A percentile compares a stretch with the other conserved stretches of the same genome.
Conservation (phyloP, 441 rosid genomes). For the Cnidoscolus chayamansa region DNA sequence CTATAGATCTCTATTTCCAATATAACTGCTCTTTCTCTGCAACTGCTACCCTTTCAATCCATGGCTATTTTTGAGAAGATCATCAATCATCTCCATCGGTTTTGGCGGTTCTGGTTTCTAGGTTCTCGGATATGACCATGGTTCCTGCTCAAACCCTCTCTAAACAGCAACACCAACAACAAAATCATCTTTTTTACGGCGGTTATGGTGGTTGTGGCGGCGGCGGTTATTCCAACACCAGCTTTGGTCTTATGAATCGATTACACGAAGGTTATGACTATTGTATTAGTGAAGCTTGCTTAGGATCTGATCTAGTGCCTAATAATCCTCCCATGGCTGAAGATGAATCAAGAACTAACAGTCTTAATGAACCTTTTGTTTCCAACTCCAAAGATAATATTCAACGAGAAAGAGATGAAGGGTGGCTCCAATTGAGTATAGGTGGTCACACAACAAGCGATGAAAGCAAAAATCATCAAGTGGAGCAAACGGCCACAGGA, state of each 20-base stretch:
- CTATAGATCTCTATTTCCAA: slow-evolving; percentile 37
- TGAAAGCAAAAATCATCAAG: slow-evolving; percentile 32
- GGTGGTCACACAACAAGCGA: slow-evolving; percentile 42
- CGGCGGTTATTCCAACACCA: slow-evolving; percentile 26
- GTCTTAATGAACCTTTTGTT: slow-evolving; percentile 43
- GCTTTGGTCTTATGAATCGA: slow-evolving; percentile 39
- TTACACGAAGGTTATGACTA: slow-evolving; percentile 36
- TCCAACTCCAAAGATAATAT: slow-evolving; percentile 54
- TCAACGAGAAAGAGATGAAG: slow-evolving; percentile 40
- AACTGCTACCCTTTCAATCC: slow-evolving; percentile 24
- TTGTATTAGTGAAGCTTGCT: slow-evolving; percentile 31
- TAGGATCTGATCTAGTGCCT: slow-evolving; percentile 52
- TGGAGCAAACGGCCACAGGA: slow-evolving; percentile 31
- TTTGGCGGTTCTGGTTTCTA: slow-evolving; percentile 29
- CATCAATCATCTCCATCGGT: slow-evolving; percentile 5
- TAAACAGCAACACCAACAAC: slow-evolving; percentile 26
- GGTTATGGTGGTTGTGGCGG: slow-evolving; percentile 33
- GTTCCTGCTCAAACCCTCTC: slow-evolving; percentile 51
- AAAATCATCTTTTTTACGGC: slow-evolving; percentile 15
- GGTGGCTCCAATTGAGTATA: slow-evolving; percentile 80
- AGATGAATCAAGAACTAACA: slow-evolving; percentile 71
- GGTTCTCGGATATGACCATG: slow-evolving; percentile 60
- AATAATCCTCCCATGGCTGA: slow-evolving; percentile 56
- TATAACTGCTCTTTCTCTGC: slow-evolving; percentile 27
- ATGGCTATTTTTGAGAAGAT: slow-evolving; percentile 38